Conservation (phyloP, 164 flowering plant genomes). For the Macadamia tetraphylla region DNA sequence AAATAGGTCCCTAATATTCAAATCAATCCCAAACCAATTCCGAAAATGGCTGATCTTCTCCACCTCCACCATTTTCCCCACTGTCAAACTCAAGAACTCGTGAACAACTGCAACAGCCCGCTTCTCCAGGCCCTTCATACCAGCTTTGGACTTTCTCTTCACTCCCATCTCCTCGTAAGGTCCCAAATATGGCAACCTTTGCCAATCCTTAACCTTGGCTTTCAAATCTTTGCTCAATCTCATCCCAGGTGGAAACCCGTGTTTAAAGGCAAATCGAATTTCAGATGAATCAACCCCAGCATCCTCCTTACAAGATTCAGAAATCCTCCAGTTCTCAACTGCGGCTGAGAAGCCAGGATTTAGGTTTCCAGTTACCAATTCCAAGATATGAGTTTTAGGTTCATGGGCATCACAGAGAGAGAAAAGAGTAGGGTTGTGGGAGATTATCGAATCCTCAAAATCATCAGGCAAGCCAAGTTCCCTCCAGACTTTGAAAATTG, state of each 20-base stretch:
- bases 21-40: slow-evolving; percentile 76
- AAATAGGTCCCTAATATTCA: slow-evolving; percentile 81
- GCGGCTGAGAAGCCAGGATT: slow-evolving; percentile 27
- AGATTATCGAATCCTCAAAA: slow-evolving; percentile 71
- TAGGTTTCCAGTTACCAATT: slow-evolving; percentile 27
- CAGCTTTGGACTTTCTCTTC: slow-evolving; percentile 36
- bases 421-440: slow-evolving; percentile 45
- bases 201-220: slow-evolving; percentile 84
- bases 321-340: slow-evolving; percentile 67
- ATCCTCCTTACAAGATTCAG: slow-evolving; percentile 52
- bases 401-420: slow-evolving; percentile 44
- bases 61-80: slow-evolving; percentile 76
- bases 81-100: slow-evolving; percentile 86
- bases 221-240: slow-evolving; percentile 59
- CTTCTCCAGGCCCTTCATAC: slow-evolving; percentile 54
- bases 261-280: slow-evolving; percentile 52
- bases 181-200: slow-evolving; percentile 60
- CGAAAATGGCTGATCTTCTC: slow-evolving; percentile 95
- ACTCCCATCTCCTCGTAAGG: slow-evolving; percentile 57
- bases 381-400: slow-evolving; percentile 66
- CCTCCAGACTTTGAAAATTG: slow-evolving; percentile 82
- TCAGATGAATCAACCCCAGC: slow-evolving; percentile 36
- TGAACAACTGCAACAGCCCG: slow-evolving; percentile 81
- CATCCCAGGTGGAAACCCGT: slow-evolving; percentile 83
- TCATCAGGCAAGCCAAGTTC: slow-evolving; percentile 91